Conservation (phyloP, 768 basidiomycete species). For the Lentinula lateritia region DNA sequence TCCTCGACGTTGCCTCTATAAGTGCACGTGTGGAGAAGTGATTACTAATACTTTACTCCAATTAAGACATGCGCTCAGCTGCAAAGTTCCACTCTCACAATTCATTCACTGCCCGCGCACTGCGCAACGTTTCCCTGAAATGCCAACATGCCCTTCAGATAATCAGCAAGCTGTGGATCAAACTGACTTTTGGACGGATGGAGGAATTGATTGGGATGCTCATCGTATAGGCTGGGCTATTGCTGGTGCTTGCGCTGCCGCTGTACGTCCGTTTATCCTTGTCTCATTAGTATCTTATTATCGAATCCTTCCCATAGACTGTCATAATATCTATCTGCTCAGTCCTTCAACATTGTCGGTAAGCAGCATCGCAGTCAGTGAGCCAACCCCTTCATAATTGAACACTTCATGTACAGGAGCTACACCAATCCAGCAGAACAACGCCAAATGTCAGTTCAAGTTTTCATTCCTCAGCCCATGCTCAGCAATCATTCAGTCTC, state of each 20-base stretch:
- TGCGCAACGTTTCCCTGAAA: background rate
- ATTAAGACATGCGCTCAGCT: too few relatives aligned
- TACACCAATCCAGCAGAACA: conserved; percentile 71
- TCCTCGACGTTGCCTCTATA: too few relatives aligned
- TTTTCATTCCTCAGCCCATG: background rate
- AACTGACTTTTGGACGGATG: conserved; percentile 46
- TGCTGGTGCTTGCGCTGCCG: conserved; percentile 45
- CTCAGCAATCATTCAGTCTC: conserved; percentile 35
- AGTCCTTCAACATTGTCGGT: conserved; percentile 63
- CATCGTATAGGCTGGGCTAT: conserved; percentile 64
- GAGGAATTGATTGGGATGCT: conserved; percentile 40
- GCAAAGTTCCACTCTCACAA: too few relatives aligned
- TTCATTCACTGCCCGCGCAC: background rate
- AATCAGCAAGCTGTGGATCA: conserved; percentile 49
- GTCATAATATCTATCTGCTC: conserved; percentile 52
- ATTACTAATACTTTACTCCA: too few relatives aligned
- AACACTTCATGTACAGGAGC: conserved; percentile 38
- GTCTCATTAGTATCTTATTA: background rate
- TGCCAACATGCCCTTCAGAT: conserved; percentile 42
- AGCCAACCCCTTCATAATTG: background rate
- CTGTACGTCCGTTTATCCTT: conserved; percentile 30
- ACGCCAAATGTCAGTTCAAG: conserved; percentile 63
- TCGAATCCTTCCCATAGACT: conserved; percentile 34
- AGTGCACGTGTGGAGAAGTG: too few relatives aligned
- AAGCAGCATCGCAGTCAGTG: conserved; percentile 13